Base-by-base conservation (phyloP, 192 early-diverging fungal genomes). In the Gonapodya prolifera region DNA sequence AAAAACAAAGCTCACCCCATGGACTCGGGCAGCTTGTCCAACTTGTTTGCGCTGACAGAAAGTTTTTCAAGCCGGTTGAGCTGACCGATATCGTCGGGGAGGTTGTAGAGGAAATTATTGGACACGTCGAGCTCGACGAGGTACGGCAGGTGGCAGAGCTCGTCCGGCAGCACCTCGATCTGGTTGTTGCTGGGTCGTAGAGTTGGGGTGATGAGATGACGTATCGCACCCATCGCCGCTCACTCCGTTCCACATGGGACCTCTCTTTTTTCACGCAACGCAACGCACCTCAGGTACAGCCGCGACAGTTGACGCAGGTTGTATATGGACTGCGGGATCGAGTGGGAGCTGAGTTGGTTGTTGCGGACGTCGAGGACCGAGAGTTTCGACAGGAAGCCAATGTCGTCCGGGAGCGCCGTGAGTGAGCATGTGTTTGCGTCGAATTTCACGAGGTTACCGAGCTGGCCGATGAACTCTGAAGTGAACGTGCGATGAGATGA, bases 71-170 rank as follows among this genome's bases (percentile, higher is more conserved):
- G 35, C n/a, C 17, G 23, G 16, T 35, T 28, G 33, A 78, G 36
- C 28, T 78, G 70, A 28, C 78, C 78, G 34, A 78, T 78, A 33
- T 77, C 78, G 23, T 78, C 78, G 2, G 78, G 78, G 29, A 78
- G n/a, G 0, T 33, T 35, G 35, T 78, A 69, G 35, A 78, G 2
- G 35, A 76, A 75, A 33, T 78, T 78, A 69, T 29, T 78, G 76
- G 70, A 34, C 29, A 76, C 35, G 33, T 78, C 78, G 18, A 78
- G 33, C 18, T 78, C 78, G n/a, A 33, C 74, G 34, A 78, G 78
- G 35, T 33, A 33, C 0, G 78, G 70, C 30, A 78, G 35, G 23
- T 78, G 35, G 76, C 78, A 78, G 28, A 78, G 33, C 74, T 78
- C 78, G 29, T 31, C 76, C 29, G 78, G 78, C 32, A 78, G 45